These are phyloP conservation scores for Trifolium subterraneum DNA, from an alignment of 306 rosid genomes.

Conservation along the genomic window DNA sequence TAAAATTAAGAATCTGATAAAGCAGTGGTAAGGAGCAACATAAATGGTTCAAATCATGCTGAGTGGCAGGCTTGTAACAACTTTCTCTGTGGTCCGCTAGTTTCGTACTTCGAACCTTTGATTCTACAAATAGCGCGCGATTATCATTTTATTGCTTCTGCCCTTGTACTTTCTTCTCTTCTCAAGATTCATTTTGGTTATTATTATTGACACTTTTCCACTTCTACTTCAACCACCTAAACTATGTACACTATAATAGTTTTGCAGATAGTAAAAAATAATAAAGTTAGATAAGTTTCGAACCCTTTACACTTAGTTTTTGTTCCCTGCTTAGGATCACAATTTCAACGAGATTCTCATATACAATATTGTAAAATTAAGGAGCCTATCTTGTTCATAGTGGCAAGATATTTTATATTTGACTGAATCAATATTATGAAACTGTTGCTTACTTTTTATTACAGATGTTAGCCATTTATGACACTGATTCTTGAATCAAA, in stretches of 20 bases:
- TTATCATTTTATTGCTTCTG: conserved; percentile 40
- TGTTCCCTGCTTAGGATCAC: conserved; percentile 15
- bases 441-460: conserved; percentile 30
- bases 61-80: conserved; percentile 31
- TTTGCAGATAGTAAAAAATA: no score
- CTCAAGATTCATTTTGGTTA: conserved; percentile 32
- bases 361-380: not conserved
- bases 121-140: conserved; percentile 5
- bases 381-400: not conserved
- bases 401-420: not conserved
- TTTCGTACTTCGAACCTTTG: conserved; percentile 37
- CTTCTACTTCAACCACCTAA: not conserved
- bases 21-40: conserved; percentile 15
- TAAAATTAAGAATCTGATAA: conserved; percentile 36
- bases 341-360: conserved; percentile 31
- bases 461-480: conserved; percentile 11
- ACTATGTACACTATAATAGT: not conserved
- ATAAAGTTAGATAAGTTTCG: no score
- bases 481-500: conserved; percentile 9
- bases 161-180: conserved; percentile 32
- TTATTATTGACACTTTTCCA: conserved; percentile 25
- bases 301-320: no score
- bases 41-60: conserved; percentile 37
- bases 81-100: conserved; percentile 46
- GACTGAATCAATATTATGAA: conserved; percentile 17